Percentiles rank a stretch among this genome's conserved stretches.
phyloP scores from a whole-genome alignment of 345 rosid genomes.

The Mercurialis annua region DNA sequence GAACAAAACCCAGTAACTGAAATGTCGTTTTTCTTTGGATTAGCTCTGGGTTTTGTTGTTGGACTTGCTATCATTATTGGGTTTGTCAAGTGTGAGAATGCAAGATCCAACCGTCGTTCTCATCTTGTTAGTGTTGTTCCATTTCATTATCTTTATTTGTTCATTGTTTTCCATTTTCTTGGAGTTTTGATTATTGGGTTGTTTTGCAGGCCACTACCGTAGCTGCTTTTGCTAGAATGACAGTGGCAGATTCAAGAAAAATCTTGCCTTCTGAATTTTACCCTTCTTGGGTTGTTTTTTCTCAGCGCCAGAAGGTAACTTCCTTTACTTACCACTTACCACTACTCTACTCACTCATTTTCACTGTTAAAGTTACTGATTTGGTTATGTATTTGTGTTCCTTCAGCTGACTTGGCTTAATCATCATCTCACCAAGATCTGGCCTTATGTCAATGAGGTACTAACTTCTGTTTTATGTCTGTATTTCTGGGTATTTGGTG shows the following conservation, averaged over 20 bases:
- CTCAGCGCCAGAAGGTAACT: slow-evolving; percentile 85
- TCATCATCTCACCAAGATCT: slow-evolving; percentile 82
- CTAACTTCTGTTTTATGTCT: not conserved
- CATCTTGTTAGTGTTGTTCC: slow-evolving; percentile 56
- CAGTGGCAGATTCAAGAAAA: slow-evolving; percentile 87
- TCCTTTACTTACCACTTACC: not conserved
- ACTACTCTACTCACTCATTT: not conserved
- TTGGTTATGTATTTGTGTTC: slow-evolving; percentile 22
- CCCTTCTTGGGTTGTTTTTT: slow-evolving; percentile 97
- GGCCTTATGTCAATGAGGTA: slow-evolving; percentile 93
- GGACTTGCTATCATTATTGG: slow-evolving; percentile 67
- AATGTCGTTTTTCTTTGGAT: slow-evolving; percentile 58
- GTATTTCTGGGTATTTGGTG: not conserved
- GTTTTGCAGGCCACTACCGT: slow-evolving; percentile 64
- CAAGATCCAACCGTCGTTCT: slow-evolving; percentile 78
- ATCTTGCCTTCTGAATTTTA: slow-evolving; percentile 72
- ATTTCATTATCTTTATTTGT: not conserved
- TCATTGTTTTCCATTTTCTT: slow-evolving; percentile 1
- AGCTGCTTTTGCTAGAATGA: slow-evolving; percentile 96
- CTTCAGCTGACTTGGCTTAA: slow-evolving; percentile 92
- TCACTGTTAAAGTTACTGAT: slow-evolving; percentile 11
- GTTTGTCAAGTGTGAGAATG: slow-evolving; percentile 75
- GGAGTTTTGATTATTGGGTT: not conserved
- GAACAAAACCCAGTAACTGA: not conserved
- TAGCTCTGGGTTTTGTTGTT: slow-evolving; percentile 57